phyloP scores from a whole-genome alignment of 1,284 basidiomycete species.

The Cutaneotrichosporon daszewskae region DNA sequence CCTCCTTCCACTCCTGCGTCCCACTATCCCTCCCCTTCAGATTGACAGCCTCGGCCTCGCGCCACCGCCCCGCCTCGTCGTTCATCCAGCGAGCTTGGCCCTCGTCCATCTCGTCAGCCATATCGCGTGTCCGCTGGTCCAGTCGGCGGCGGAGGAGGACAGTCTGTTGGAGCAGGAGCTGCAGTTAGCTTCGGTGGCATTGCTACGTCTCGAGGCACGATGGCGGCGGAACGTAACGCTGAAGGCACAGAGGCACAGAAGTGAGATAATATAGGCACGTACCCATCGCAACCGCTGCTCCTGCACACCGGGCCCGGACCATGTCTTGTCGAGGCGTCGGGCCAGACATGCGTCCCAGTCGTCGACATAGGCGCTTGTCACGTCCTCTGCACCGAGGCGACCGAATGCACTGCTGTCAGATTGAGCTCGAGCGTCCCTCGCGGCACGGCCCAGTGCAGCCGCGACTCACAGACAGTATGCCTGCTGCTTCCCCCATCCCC shows the following conservation, averaged over 20 bases:
- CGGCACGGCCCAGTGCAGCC: too few relatives aligned
- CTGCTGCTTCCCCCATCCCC: conserved; percentile 52
- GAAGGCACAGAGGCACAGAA: too few relatives aligned
- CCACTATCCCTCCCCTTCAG: conserved; percentile 45
- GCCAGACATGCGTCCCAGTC: conserved; percentile 37
- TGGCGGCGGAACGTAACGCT: too few relatives aligned
- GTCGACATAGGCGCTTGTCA: conserved; percentile 48
- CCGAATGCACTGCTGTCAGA: too few relatives aligned
- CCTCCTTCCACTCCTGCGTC: conserved; percentile 48
- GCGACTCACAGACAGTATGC: conserved; percentile 50
- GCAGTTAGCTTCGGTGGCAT: conserved; percentile 6
- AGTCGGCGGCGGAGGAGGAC: conserved; percentile 13
- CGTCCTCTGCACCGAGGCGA: conserved; percentile 47
- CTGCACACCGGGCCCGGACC: too few relatives aligned
- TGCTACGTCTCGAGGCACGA: too few relatives aligned
- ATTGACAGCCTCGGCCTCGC: conserved; percentile 27
- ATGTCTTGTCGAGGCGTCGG: conserved; percentile 6
- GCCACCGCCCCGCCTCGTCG: conserved; percentile 28
- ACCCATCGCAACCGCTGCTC: conserved; percentile 21
- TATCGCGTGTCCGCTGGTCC: conserved; percentile 11
- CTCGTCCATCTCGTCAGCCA: conserved; percentile 36
- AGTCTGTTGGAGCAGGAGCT: conserved; percentile 27
- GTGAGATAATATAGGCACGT: too few relatives aligned
- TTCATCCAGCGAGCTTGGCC: conserved; percentile 34
- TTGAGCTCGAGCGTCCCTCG: too few relatives aligned